phyloP scores from a whole-genome alignment of 148 eudicot genomes.

The Heliamphora exappendiculata region DNA sequence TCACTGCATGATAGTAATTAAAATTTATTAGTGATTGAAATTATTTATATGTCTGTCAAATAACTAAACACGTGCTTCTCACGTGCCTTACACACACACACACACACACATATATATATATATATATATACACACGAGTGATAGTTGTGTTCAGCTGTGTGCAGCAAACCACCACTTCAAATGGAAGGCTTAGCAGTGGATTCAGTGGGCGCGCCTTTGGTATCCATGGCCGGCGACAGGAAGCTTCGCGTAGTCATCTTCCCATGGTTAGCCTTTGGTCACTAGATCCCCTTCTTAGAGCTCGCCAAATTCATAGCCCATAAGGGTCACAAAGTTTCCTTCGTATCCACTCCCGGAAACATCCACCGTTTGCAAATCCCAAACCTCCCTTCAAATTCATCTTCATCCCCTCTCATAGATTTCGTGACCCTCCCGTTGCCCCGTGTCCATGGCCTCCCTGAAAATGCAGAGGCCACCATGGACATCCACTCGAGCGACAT shows the following conservation, averaged over 20 bases:
- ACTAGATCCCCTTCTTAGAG: constrained; percentile 24
- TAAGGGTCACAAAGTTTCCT: constrained; percentile 26
- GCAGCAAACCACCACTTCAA: constrained; percentile 7
- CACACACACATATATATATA: too few species aligned
- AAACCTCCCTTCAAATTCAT: constrained; percentile 16
- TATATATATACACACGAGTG: too few species aligned
- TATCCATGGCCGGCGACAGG: background rate
- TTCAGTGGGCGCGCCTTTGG: too few species aligned
- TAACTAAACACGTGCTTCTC: too few species aligned
- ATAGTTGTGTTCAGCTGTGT: too few species aligned
- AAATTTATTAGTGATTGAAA: too few species aligned
- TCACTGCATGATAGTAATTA: too few species aligned
- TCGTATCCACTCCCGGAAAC: constrained; percentile 34
- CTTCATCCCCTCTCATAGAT: constrained; percentile 1
- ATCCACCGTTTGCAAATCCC: constrained; percentile 28
- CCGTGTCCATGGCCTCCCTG: constrained; percentile 11
- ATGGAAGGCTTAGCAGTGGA: constrained; percentile 4
- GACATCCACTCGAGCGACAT: constrained; percentile 19
- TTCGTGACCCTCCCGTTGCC: constrained; percentile 21
- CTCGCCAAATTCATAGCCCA: constrained; percentile 24
- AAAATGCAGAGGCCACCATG: constrained; percentile 24
- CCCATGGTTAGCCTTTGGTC: constrained; percentile 34
- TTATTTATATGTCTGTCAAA: too few species aligned
- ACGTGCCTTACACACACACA: too few species aligned
- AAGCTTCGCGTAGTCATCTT: constrained; percentile 19